Percentiles rank a stretch among this genome's conserved stretches.
Conservation (phyloP, 2,329 filamentous ascomycete genomes). For the Cadophora luteo-olivacea region DNA sequence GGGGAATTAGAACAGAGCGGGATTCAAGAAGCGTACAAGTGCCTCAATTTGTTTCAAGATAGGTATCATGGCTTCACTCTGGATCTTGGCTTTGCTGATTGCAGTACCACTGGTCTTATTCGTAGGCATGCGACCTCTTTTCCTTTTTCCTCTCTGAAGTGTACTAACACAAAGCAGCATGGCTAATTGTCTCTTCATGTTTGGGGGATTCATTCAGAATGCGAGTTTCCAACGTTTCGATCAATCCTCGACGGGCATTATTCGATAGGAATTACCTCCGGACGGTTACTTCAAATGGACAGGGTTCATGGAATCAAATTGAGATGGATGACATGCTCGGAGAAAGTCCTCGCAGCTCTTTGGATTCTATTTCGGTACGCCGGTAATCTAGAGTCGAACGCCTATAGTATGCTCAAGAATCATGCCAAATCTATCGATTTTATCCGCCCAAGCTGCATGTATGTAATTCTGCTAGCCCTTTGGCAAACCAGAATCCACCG, state of each 20-base stretch:
- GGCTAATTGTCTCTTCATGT: constrained; percentile 46
- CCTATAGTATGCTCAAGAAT: constrained; percentile 19
- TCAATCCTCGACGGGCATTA: constrained; percentile 40
- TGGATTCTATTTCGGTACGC: constrained; percentile 32
- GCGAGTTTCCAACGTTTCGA: constrained; percentile 34
- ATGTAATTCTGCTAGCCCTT: too few relatives aligned
- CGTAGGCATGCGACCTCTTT: constrained; percentile 37
- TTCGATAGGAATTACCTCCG: constrained; percentile 44
- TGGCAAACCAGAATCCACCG: too few relatives aligned
- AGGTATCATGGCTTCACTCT: constrained; percentile 29
- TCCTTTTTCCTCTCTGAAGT: neutral
- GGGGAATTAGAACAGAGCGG: too few relatives aligned
- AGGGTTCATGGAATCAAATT: constrained; percentile 46
- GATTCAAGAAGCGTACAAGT: too few relatives aligned
- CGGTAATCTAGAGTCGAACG: neutral
- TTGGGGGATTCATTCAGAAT: constrained; percentile 43
- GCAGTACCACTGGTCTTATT: constrained; percentile 38
- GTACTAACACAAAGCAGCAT: constrained; percentile 35
- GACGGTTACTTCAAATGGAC: constrained; percentile 42
- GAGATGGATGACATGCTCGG: constrained; percentile 46
- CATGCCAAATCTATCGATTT: neutral
- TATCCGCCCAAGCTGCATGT: too few relatives aligned
- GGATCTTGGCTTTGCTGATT: constrained; percentile 36
- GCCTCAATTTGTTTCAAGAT: too few relatives aligned
- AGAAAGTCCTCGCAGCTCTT: constrained; percentile 40